phyloP scores from a whole-genome alignment of 306 rosid species.

The Quercus robur region DNA sequence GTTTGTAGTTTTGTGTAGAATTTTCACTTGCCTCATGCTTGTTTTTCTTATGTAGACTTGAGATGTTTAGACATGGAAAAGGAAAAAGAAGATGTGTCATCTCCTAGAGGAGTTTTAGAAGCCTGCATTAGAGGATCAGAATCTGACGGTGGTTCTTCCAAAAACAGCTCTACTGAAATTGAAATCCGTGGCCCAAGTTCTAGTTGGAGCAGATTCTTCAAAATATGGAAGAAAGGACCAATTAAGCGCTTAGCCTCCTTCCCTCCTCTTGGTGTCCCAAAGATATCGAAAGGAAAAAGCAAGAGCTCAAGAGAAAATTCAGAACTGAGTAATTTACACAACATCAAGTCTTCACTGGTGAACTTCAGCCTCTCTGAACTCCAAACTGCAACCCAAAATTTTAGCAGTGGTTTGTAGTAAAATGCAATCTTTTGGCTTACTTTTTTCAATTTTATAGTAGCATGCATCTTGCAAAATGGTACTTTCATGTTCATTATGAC shows the following conservation, averaged over 20 bases:
- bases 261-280: conserved; percentile 47
- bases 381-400: conserved; percentile 55
- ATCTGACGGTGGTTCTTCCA: conserved; percentile 16
- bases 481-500: conserved; percentile 9
- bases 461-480: background rate
- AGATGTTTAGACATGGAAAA: conserved; percentile 54
- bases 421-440: background rate
- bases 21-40: background rate
- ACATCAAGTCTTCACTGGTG: conserved; percentile 45
- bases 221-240: conserved; percentile 36
- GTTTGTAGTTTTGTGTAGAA: background rate
- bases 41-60: conserved; percentile 48
- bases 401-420: conserved; percentile 48
- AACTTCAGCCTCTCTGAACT: conserved; percentile 51
- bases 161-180: conserved; percentile 14
- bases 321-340: conserved; percentile 26
- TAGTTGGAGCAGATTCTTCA: conserved; percentile 46
- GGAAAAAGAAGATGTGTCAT: conserved; percentile 50
- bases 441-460: background rate
- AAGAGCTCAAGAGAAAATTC: conserved; percentile 44
- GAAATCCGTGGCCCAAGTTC: conserved; percentile 24
- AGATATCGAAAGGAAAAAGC: conserved; percentile 48
- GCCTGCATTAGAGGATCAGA: conserved; percentile 33
- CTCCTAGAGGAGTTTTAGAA: conserved; percentile 91
- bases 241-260: conserved; percentile 45